A percentile compares a stretch with the other conserved stretches of the same genome.
phyloP scores from a whole-genome alignment of 257 asterid genomes.

The Solanum sejunctum region DNA sequence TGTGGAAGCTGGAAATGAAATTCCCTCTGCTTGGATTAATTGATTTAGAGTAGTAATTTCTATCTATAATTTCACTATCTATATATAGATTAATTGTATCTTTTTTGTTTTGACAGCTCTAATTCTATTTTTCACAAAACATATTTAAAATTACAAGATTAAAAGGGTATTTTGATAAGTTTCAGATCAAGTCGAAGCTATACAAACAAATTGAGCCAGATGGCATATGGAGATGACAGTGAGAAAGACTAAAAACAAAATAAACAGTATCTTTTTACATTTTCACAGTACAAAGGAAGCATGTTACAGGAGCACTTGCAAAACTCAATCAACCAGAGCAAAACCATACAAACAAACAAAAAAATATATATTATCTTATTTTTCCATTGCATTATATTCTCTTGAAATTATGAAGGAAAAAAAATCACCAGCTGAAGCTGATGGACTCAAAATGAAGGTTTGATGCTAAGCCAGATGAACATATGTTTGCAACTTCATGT shows the following conservation, averaged over 20 bases:
- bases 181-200: neutral
- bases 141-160: no score
- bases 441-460: slow-evolving; percentile 77
- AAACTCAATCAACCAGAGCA: neutral
- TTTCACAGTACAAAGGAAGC: neutral
- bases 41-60: no score
- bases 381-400: neutral
- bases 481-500: slow-evolving; percentile 64
- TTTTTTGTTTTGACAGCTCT: neutral
- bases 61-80: no score
- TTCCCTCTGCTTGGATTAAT: no score
- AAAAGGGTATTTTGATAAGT: no score
- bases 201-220: neutral
- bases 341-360: neutral
- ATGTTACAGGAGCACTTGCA: neutral
- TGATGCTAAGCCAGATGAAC: slow-evolving; percentile 56
- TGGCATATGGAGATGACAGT: neutral
- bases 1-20: no score
- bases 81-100: no score
- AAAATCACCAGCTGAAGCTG: slow-evolving; percentile 73
- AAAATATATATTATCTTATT: neutral
- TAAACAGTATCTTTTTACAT: neutral
- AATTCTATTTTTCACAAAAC: no score
- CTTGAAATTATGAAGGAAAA: neutral
- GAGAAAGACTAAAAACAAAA: neutral